Evolutionary conservation across 257 asterid species (phyloP), one percentile per base, ranked within the genome.

Genomic region (Penstemon newberryi): DNA sequence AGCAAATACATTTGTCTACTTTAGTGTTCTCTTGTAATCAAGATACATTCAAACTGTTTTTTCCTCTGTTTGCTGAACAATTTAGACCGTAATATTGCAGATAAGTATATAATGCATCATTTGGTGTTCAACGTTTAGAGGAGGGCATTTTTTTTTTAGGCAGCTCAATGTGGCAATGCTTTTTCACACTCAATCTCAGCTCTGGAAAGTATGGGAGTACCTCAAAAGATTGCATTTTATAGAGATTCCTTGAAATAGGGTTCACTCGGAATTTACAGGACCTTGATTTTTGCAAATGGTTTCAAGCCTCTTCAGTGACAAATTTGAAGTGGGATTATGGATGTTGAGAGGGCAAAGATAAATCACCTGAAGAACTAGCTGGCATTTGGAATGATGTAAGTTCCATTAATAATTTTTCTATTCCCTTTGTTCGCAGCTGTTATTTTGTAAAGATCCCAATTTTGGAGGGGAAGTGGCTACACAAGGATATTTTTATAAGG

Each of bases 401-500:
- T 66, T 75, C 12, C 66, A 41, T 56, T 65, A 63, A 2, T 25
- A 25, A 66, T 19, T 4, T 38, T 33, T n/a, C 62, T 67, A 42
- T 42, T 66, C 63, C 60, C 49, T 63, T 67, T 66, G 42, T 79
- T 72, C 75, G 79, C 84, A 88, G 99, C 79, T 96, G 84, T 55
- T 85, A 88, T 75, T 93, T 93, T 78, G 99, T 88, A 25, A 25
- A 25, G 81, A 76, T 90, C 77, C 96, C 97, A 3, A 40, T 90
- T 78, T 25, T 88, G 99, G 99, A 93, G 80, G 82, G 99, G 97
- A 83, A 83, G 81, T 66, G 97, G 99, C 70, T 88, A 93, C 79
- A 75, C 90, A 52, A 86, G 95, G 7, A 93, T 90, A 96, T 90
- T 90, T 78, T 68, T 88, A 66, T 96, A 93, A 88, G 96, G 99